Conservation (phyloP, 352 stramenopile species). For the Globisporangium sylvaticum region DNA sequence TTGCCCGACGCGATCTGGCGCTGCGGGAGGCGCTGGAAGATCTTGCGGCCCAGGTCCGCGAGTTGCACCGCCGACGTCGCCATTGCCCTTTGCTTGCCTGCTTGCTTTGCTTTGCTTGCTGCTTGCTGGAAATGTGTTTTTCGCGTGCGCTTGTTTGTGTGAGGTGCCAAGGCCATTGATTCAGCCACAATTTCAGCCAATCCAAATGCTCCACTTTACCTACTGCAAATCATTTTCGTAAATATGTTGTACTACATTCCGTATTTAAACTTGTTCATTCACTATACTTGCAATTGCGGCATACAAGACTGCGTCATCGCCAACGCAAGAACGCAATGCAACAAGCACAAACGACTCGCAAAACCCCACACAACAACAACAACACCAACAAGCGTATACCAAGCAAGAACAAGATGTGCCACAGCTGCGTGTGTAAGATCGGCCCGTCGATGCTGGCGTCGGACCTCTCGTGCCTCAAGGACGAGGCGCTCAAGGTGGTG, state of each 20-base stretch:
- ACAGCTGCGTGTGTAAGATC: conserved; percentile 85
- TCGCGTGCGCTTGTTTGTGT: not conserved
- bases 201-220: not conserved
- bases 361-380: not conserved
- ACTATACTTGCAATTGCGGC: not conserved
- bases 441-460: conserved; percentile 92
- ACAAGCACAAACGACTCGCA: not conserved
- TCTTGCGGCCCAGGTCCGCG: conserved; percentile 80
- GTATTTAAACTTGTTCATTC: no score
- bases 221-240: no score
- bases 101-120: not conserved
- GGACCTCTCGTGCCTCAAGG: conserved; percentile 91
- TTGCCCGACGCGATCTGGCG: conserved; percentile 77
- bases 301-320: not conserved
- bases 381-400: not conserved
- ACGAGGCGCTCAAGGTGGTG: conserved; percentile 90
- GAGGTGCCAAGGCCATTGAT: conserved; percentile 11
- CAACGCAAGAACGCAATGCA: not conserved
- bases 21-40: conserved; percentile 86
- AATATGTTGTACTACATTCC: no score
- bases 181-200: conserved; percentile 9
- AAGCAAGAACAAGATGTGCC: conserved; percentile 50
- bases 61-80: conserved; percentile 59
- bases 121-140: conserved; percentile 1
- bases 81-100: conserved; percentile 6